These are phyloP conservation scores for Exophiala bonariae DNA, from an alignment of 2,329 filamentous ascomycete genomes.

Conservation along the genomic window DNA sequence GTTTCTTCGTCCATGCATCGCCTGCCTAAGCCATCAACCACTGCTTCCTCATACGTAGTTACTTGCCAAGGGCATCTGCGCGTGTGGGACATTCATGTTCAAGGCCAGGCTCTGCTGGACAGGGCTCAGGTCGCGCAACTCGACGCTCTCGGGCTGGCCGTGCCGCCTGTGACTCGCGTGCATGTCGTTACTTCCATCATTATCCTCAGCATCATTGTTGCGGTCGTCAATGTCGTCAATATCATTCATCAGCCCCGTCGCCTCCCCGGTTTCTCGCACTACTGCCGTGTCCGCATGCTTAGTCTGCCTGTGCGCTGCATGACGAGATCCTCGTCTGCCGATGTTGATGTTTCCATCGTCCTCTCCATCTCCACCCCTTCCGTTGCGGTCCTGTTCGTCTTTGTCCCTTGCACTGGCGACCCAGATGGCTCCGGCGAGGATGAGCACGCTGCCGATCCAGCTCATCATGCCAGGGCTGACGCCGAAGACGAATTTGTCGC, in stretches of 20 bases:
- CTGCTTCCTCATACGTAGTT: no score
- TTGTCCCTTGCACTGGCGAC: constrained; percentile 58
- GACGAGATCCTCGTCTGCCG: constrained; percentile 2
- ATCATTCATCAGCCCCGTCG: constrained; percentile 16
- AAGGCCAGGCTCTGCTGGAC: no score
- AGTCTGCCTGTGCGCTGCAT: not conserved
- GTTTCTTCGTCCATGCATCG: no score
- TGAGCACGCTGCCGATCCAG: constrained; percentile 62
- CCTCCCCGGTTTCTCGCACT: constrained; percentile 10
- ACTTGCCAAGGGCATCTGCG: no score
- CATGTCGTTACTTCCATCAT: no score
- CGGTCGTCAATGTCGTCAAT: constrained; percentile 8
- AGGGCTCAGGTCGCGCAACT: constrained; percentile 3
- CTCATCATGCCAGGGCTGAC: constrained; percentile 58
- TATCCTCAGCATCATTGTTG: no score
- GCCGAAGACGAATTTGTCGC: constrained; percentile 65
- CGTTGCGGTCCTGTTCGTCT: constrained; percentile 14
- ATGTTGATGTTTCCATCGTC: constrained; percentile 3
- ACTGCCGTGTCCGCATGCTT: not conserved
- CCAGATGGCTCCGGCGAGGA: constrained; percentile 65
- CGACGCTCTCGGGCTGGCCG: constrained; percentile 3
- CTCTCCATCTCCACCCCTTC: constrained; percentile 28
- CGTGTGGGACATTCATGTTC: no score
- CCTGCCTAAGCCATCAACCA: no score
- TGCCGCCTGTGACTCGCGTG: no score